phyloP scores from a whole-genome alignment of 257 asterid genomes.

The Coffea eugenioides region DNA sequence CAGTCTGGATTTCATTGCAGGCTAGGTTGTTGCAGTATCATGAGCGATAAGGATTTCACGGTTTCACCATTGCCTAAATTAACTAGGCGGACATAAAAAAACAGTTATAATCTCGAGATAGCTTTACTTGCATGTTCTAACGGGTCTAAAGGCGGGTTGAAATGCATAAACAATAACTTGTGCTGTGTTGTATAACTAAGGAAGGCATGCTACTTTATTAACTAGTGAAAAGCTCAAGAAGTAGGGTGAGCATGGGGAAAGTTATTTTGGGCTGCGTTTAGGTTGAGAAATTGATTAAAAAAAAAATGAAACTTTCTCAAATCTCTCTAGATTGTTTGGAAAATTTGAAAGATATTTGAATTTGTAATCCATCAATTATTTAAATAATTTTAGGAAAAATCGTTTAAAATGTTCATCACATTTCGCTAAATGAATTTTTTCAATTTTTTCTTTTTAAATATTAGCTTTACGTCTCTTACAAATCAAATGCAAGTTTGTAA shows the following conservation, averaged over 20 bases:
- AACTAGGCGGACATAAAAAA: not conserved
- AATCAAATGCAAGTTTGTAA: too few relatives aligned
- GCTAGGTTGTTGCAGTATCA: not conserved
- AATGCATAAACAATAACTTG: not conserved
- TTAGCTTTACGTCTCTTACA: too few relatives aligned
- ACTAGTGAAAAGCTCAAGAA: not conserved
- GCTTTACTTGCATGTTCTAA: not conserved
- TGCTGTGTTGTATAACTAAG: not conserved
- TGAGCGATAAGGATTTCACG: not conserved
- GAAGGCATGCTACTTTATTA: not conserved
- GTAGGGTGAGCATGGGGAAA: not conserved
- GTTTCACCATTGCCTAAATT: not conserved
- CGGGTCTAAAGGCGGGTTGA: not conserved
- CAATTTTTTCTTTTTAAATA: too few relatives aligned
- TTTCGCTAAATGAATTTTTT: too few relatives aligned
- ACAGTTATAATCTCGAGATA: not conserved
- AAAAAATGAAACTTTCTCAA: too few relatives aligned
- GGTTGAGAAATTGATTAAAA: too few relatives aligned
- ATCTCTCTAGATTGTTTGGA: too few relatives aligned
- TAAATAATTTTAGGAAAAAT: too few relatives aligned
- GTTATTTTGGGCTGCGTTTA: not conserved
- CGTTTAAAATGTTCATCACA: too few relatives aligned
- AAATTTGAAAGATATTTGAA: too few relatives aligned
- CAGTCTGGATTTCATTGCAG: not conserved
- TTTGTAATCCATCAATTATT: too few relatives aligned